phyloP scores from a whole-genome alignment of 441 rosid species.

The Jatropha multifida region DNA sequence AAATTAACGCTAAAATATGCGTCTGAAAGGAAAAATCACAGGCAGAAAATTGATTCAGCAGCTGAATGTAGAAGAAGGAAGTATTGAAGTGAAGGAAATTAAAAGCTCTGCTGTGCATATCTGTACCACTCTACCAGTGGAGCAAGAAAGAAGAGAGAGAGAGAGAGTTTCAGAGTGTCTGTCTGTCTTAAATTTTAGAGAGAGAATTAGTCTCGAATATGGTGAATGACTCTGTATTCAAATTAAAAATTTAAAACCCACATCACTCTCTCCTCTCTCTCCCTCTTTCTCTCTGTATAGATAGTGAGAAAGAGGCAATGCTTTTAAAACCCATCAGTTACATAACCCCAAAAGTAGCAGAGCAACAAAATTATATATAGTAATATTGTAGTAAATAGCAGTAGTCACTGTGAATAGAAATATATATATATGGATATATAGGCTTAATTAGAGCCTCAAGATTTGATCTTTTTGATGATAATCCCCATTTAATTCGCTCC shows the following conservation, averaged over 20 bases:
- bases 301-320: background rate
- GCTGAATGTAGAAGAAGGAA: background rate
- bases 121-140: slow-evolving; percentile 24
- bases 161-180: no score
- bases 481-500: slow-evolving; percentile 41
- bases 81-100: background rate
- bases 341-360: no score
- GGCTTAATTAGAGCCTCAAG: slow-evolving; percentile 29
- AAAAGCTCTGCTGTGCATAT: slow-evolving; percentile 23
- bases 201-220: slow-evolving; percentile 10
- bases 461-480: slow-evolving; percentile 16
- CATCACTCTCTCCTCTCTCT: background rate
- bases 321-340: background rate
- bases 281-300: background rate
- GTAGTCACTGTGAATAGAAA: background rate
- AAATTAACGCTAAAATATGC: no score
- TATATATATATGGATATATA: background rate
- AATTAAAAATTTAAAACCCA: background rate
- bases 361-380: no score
- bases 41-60: background rate
- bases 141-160: background rate
- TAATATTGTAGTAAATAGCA: background rate
- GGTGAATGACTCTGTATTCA: slow-evolving; percentile 18
- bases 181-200: slow-evolving; percentile 10
- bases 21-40: background rate